These are phyloP conservation scores for Niveomyces coronatus DNA, from an alignment of 2,329 filamentous ascomycete species.

Conservation along the genomic window DNA sequence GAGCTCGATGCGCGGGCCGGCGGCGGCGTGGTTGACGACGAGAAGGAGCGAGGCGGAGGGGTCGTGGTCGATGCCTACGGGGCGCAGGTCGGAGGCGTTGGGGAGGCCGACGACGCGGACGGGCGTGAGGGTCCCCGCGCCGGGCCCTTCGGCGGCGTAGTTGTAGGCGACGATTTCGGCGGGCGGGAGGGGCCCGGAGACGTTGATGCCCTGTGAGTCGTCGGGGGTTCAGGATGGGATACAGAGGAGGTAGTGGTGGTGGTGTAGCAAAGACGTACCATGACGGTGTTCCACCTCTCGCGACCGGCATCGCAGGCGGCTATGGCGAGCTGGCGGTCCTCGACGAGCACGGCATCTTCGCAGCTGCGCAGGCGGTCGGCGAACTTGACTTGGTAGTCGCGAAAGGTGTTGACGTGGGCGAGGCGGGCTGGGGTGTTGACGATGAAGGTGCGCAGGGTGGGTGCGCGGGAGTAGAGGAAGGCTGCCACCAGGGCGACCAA, in stretches of 20 bases:
- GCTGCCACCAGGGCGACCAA: constrained; percentile 8
- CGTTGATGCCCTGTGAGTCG: constrained; percentile 21
- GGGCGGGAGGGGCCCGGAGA: constrained; percentile 12
- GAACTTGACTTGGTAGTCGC: constrained; percentile 23
- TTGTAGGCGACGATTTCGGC: constrained; percentile 28
- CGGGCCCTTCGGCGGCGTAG: constrained; percentile 18
- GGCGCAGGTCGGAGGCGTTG: constrained; percentile 24
- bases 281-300: constrained; percentile 31
- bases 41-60: constrained; percentile 24
- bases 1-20: constrained; percentile 26
- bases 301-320: constrained; percentile 29
- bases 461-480: constrained; percentile 12
- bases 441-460: constrained; percentile 15
- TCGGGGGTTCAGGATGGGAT: too few species aligned
- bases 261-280: constrained; percentile 24
- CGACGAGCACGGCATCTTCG: constrained; percentile 28
- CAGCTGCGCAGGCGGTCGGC: constrained; percentile 27
- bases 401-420: constrained; percentile 17
- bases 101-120: constrained; percentile 17
- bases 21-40: constrained; percentile 26
- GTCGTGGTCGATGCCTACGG: constrained; percentile 29
- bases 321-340: constrained; percentile 25
- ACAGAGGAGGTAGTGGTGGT: background rate
- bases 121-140: constrained; percentile 13
- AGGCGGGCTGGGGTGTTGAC: constrained; percentile 22